Evolutionary conservation across 169 alveolate genomes (phyloP).

Genomic region (Plasmodium sp.): DNA sequence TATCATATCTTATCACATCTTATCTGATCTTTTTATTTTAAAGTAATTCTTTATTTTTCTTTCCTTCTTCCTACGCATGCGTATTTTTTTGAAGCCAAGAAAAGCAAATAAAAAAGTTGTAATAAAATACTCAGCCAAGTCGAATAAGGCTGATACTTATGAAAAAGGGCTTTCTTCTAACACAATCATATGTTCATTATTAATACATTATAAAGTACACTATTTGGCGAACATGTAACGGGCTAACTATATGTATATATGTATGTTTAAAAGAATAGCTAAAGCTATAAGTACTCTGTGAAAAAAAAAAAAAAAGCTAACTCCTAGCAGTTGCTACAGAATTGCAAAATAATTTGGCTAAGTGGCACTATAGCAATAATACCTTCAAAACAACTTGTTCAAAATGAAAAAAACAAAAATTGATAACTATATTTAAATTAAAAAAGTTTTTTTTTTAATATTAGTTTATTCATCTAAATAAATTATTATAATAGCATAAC

Average conservation of each 20-base stretch:
- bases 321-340: background rate
- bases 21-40: background rate
- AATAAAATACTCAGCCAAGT: background rate
- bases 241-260: background rate
- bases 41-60: background rate
- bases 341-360: background rate
- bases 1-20: background rate
- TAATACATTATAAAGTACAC: background rate
- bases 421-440: background rate
- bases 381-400: background rate
- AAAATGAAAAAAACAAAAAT: background rate
- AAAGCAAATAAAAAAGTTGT: background rate
- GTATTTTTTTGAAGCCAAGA: background rate
- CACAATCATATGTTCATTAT: too few species aligned
- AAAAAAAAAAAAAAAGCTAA: background rate
- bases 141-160: background rate
- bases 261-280: background rate
- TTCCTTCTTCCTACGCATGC: background rate
- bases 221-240: background rate
- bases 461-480: background rate
- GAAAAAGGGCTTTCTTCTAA: background rate
- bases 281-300: background rate
- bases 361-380: background rate
- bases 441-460: background rate
- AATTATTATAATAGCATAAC: background rate